phyloP scores from a whole-genome alignment of 257 asterid genomes.

The Solanum tarapatanum region DNA sequence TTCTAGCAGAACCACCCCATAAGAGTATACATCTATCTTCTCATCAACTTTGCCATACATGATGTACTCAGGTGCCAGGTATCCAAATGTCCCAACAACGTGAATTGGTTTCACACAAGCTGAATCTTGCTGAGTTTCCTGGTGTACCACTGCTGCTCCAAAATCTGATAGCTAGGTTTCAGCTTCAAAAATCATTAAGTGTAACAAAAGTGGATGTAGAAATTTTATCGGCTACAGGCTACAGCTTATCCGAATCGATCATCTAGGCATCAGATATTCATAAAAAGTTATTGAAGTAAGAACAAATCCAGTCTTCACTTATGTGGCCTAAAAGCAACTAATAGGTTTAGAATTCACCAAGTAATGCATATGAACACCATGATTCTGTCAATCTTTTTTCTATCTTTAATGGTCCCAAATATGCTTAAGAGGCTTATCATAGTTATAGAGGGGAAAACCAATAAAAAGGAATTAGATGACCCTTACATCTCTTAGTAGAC shows the following conservation, averaged over 20 bases:
- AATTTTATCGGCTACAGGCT: not conserved
- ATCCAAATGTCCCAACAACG: conserved; percentile 49
- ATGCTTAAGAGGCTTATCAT: not conserved
- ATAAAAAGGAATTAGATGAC: not conserved
- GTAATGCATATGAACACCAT: not conserved
- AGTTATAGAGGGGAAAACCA: not conserved
- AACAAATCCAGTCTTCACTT: not conserved
- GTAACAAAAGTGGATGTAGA: not conserved
- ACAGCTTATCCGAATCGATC: not conserved
- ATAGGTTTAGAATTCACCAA: not conserved
- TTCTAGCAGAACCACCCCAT: conserved; percentile 72
- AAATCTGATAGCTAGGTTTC: conserved; percentile 54
- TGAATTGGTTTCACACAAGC: conserved; percentile 27
- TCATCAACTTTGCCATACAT: conserved; percentile 83
- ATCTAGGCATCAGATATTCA: not conserved
- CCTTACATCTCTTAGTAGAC: not conserved
- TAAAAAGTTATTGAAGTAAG: not conserved
- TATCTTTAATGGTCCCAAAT: not conserved
- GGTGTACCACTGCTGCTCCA: conserved; percentile 48
- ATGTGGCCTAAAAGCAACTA: not conserved
- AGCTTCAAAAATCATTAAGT: not conserved
- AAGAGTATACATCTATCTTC: conserved; percentile 77
- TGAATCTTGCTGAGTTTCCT: conserved; percentile 18
- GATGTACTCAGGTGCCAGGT: conserved; percentile 80
- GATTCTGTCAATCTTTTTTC: not conserved